A percentile compares a stretch with the other conserved stretches of the same genome.
Evolutionary conservation across 2,329 filamentous ascomycete genomes (phyloP).

Genomic region (Daldinia sp.): DNA sequence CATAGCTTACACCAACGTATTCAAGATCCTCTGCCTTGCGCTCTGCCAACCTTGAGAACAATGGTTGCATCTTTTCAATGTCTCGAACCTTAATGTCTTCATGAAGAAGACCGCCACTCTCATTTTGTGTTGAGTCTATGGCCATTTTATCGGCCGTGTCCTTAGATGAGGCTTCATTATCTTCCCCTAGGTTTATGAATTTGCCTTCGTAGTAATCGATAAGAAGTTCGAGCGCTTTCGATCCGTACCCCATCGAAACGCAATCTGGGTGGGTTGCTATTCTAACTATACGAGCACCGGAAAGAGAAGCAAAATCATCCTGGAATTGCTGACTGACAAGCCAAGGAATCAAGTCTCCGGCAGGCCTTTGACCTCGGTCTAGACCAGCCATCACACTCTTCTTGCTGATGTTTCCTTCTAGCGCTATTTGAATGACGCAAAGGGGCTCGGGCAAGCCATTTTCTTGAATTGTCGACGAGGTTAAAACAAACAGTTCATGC

Average conservation of each 20-base stretch:
- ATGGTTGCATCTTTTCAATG: slow-evolving; percentile 89
- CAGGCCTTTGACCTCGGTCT: slow-evolving; percentile 87
- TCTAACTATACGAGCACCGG: slow-evolving; percentile 89
- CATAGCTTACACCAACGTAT: slow-evolving; percentile 96
- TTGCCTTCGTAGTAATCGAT: slow-evolving; percentile 95
- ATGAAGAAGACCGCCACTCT: slow-evolving; percentile 79
- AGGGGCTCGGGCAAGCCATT: slow-evolving; percentile 90
- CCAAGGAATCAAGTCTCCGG: slow-evolving; percentile 97
- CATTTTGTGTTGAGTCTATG: slow-evolving; percentile 80
- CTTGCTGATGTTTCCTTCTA: slow-evolving; percentile 94
- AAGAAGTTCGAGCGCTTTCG: slow-evolving; percentile 86
- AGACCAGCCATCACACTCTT: slow-evolving; percentile 92
- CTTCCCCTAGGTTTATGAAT: slow-evolving; percentile 85
- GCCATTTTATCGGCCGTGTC: slow-evolving; percentile 80
- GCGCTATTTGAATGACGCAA: slow-evolving; percentile 91
- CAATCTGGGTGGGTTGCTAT: slow-evolving; percentile 98
- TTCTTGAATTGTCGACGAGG: slow-evolving; percentile 83
- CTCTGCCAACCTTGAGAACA: slow-evolving; percentile 90
- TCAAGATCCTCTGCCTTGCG: slow-evolving; percentile 83
- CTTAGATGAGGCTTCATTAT: slow-evolving; percentile 65
- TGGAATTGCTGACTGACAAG: slow-evolving; percentile 98
- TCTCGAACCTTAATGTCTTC: slow-evolving; percentile 93
- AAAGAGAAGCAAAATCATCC: slow-evolving; percentile 94
- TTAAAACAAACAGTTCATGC: slow-evolving; percentile 94
- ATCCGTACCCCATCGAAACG: slow-evolving; percentile 91